Conservation (phyloP, 2,329 filamentous ascomycete species). For the Fusarium agapanthi region DNA sequence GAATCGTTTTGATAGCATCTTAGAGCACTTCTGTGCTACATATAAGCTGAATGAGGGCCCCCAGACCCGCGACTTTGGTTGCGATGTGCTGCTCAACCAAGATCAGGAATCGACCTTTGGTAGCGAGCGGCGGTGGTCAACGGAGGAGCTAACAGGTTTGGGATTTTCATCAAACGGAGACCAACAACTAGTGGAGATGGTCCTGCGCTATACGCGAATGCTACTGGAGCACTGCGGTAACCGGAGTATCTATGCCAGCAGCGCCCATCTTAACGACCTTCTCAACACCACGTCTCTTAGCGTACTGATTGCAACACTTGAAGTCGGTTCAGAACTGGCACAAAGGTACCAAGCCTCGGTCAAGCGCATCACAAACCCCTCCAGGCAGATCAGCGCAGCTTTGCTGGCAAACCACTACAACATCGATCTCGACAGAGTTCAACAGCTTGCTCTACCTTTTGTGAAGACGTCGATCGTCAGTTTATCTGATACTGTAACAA, state of each 20-base stretch:
- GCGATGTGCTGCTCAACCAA: constrained; percentile 69
- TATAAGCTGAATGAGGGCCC: constrained; percentile 85
- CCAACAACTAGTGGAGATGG: constrained; percentile 77
- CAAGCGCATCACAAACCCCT: constrained; percentile 74
- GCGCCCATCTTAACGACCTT: constrained; percentile 85
- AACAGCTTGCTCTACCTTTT: constrained; percentile 85
- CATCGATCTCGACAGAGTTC: constrained; percentile 80
- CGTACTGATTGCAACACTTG: constrained; percentile 79
- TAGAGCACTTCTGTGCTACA: constrained; percentile 81
- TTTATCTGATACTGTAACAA: constrained; percentile 60
- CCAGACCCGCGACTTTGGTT: constrained; percentile 79
- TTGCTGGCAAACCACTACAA: constrained; percentile 87
- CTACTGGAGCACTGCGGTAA: constrained; percentile 96
- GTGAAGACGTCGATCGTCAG: constrained; percentile 71
- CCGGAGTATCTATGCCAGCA: constrained; percentile 94
- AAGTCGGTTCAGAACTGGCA: constrained; percentile 84
- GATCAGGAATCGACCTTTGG: constrained; percentile 60
- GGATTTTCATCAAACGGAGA: constrained; percentile 81
- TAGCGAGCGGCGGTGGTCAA: constrained; percentile 56
- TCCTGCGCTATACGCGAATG: constrained; percentile 86
- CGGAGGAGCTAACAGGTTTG: constrained; percentile 60
- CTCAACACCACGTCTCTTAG: constrained; percentile 86
- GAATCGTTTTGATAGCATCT: constrained; percentile 90
- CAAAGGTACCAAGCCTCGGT: constrained; percentile 92
- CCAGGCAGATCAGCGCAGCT: constrained; percentile 73